Conservation (phyloP, 148 eudicot genomes). For the Amaranthus cruentus region DNA sequence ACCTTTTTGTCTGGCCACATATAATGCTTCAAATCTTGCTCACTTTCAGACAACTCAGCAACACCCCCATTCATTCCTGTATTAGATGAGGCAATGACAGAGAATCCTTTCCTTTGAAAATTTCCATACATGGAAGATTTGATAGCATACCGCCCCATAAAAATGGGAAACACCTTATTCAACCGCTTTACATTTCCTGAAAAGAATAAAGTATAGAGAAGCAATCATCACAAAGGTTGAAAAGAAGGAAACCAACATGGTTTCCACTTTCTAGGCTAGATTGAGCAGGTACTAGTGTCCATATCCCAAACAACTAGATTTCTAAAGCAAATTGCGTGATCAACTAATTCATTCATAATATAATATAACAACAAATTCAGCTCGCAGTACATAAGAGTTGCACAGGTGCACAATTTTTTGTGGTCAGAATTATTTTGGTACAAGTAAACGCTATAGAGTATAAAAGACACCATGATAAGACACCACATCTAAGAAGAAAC, state of each 20-base stretch:
- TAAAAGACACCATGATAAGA: neutral
- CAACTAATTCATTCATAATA: neutral
- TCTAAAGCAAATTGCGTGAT: neutral
- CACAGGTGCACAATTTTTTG: neutral
- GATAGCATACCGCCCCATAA: constrained; percentile 20
- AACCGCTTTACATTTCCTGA: constrained; percentile 30
- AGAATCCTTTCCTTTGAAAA: constrained; percentile 28
- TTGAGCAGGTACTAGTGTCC: constrained; percentile 2
- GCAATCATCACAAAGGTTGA: neutral
- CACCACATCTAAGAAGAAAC: neutral
- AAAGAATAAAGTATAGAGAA: constrained; percentile 1
- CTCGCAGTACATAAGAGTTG: neutral
- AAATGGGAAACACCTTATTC: constrained; percentile 28
- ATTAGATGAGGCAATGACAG: constrained; percentile 25
- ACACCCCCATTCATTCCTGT: constrained; percentile 32
- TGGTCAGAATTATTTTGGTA: neutral
- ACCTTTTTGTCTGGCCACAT: constrained; percentile 65
- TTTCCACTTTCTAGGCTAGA: neutral
- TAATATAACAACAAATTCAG: constrained; percentile 1
- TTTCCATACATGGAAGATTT: constrained; percentile 25
- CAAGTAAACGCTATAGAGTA: neutral
- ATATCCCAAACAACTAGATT: neutral
- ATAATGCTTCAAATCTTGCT: constrained; percentile 35
- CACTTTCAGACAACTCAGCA: constrained; percentile 32
- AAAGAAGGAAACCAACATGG: neutral